Percentiles rank a stretch among this genome's conserved stretches.
Conservation (phyloP, 495 filamentous ascomycete species). For the Trichoderma erinaceum region DNA sequence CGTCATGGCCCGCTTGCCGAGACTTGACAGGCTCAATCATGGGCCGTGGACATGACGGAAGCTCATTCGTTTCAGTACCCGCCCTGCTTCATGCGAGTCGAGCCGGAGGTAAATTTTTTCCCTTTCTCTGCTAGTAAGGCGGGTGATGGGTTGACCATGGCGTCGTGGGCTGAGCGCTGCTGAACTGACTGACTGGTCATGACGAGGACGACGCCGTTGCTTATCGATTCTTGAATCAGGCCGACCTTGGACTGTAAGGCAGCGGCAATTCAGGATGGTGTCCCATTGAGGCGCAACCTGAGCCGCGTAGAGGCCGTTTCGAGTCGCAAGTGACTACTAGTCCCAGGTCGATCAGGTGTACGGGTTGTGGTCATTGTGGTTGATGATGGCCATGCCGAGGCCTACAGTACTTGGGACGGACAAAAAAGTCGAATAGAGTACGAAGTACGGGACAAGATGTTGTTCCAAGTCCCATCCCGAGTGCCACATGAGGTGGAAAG, state of each 20-base stretch:
- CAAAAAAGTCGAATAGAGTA: neutral
- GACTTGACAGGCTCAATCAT: constrained; percentile 1
- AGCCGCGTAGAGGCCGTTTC: neutral
- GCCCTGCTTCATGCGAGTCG: neutral
- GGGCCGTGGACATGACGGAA: neutral
- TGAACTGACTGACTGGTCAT: constrained; percentile 10
- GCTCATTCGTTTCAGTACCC: constrained; percentile 7
- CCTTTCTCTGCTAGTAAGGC: neutral
- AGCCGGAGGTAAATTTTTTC: neutral
- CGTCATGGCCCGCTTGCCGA: constrained; percentile 3
- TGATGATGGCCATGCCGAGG: constrained; percentile 8
- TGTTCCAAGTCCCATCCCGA: constrained; percentile 1
- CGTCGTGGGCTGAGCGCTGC: constrained; percentile 12
- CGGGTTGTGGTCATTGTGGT: neutral
- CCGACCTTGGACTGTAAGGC: neutral
- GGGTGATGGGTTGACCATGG: constrained; percentile 8
- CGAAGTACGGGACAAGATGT: constrained; percentile 11
- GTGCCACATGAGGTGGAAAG: constrained; percentile 13
- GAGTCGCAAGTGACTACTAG: constrained; percentile 5
- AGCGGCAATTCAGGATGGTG: neutral
- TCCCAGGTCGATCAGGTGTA: constrained; percentile 2
- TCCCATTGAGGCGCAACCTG: neutral
- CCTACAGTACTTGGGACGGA: neutral
- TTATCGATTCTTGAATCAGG: neutral
- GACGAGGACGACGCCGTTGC: neutral